Evolutionary conservation across 2,329 filamentous ascomycete species (phyloP).

Genomic region (Catunica adiposa): DNA sequence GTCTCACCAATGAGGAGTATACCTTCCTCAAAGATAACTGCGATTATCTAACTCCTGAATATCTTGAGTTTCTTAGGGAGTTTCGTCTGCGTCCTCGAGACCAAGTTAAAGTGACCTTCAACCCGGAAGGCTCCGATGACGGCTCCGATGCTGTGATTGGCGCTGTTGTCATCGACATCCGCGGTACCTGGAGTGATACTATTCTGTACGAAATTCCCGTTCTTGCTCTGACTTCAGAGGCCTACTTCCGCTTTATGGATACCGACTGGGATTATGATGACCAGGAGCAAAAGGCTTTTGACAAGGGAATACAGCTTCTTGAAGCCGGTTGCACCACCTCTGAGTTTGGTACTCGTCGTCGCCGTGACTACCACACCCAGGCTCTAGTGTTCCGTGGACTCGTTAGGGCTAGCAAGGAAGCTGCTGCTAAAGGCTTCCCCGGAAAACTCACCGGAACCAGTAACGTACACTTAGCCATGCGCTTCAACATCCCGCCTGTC

Average conservation of each 20-base stretch:
- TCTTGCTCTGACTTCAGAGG: conserved; percentile 79
- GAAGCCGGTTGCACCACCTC: conserved; percentile 77
- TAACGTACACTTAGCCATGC: conserved; percentile 94
- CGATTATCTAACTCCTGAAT: conserved; percentile 60
- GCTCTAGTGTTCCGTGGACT: conserved; percentile 79
- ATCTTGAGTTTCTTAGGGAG: conserved; percentile 64
- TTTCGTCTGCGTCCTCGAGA: conserved; percentile 70
- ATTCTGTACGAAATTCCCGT: conserved; percentile 97
- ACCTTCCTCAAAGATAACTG: conserved; percentile 64
- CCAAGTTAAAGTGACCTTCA: conserved; percentile 59
- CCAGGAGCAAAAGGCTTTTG: conserved; percentile 69
- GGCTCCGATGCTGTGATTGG: conserved; percentile 51
- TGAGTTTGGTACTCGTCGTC: conserved; percentile 79
- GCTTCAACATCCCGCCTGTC: conserved; percentile 66
- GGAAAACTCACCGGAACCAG: conserved; percentile 78
- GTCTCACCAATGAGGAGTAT: conserved; percentile 62
- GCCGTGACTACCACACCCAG: conserved; percentile 89
- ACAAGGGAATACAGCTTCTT: conserved; percentile 63
- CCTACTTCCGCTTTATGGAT: conserved; percentile 95
- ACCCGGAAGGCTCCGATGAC: conserved; percentile 36
- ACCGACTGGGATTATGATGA: conserved; percentile 78
- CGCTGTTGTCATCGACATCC: conserved; percentile 58
- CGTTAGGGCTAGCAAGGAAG: conserved; percentile 60
- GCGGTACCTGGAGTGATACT: conserved; percentile 80
- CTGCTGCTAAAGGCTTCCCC: conserved; percentile 41